A percentile compares a stretch with the other conserved stretches of the same genome.
These are phyloP conservation scores for Beauveria medogensis DNA, from an alignment of 2,329 filamentous ascomycete species.

Conservation along the genomic window DNA sequence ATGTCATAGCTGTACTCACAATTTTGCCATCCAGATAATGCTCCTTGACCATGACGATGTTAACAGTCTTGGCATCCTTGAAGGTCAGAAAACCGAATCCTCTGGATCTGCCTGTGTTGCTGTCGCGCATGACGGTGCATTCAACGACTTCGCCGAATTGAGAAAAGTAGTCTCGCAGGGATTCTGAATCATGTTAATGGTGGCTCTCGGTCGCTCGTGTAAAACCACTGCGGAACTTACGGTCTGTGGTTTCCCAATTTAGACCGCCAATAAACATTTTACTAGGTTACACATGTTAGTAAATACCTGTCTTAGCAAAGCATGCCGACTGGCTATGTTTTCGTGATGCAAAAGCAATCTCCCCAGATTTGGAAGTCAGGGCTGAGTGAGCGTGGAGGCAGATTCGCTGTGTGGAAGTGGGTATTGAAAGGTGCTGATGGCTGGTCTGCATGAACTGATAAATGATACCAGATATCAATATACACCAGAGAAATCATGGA, in stretches of 20 bases:
- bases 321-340: background rate
- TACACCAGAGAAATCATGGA: background rate
- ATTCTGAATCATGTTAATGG: slow-evolving; percentile 53
- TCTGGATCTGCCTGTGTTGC: slow-evolving; percentile 82
- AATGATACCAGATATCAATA: no score
- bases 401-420: background rate
- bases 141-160: slow-evolving; percentile 96
- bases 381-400: background rate
- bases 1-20: slow-evolving; percentile 45
- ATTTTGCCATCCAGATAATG: slow-evolving; percentile 98
- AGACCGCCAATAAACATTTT: slow-evolving; percentile 99
- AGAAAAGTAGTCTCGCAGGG: slow-evolving; percentile 91
- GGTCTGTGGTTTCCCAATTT: slow-evolving; percentile 98
- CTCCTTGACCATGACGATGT: slow-evolving; percentile 99
- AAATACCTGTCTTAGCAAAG: background rate
- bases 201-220: background rate
- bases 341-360: background rate
- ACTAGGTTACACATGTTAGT: slow-evolving; percentile 36
- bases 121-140: slow-evolving; percentile 99
- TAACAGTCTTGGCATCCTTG: slow-evolving; percentile 94
- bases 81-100: slow-evolving; percentile 98
- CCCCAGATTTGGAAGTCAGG: background rate
- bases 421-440: background rate
- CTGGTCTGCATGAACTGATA: background rate
- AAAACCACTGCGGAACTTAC: slow-evolving; percentile 48